Base-by-base conservation (phyloP, 768 basidiomycete genomes). In the Leccinellum albellum region DNA sequence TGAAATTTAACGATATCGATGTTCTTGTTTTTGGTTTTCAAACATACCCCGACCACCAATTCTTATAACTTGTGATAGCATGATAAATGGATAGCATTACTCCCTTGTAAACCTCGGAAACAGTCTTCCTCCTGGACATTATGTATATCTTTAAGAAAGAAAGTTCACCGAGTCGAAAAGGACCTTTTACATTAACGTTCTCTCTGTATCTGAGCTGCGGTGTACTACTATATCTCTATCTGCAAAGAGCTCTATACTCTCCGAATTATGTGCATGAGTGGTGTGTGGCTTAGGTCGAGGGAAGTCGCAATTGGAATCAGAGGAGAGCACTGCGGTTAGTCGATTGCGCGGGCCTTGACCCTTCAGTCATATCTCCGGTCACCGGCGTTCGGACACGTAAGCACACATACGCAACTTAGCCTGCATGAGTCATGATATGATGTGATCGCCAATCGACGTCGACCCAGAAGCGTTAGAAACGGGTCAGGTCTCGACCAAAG, bases 401-500 rank as follows among this genome's bases (percentile, higher is more conserved):
- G 45, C 4, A 24, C 31, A 35, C 21, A 14, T 23, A 6, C 28
- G 4, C 6, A 28, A 31, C 17, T 45, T 46, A 40, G 46, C 33
- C 49, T 54, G 42, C 44, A 33, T 53, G 52, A 20, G 28, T 53
- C 42, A 57, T 20, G 44, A 24, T 17, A 42, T 20, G 40, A 40
- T n/a, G 13, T 26, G 21, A n/a, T 23, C 17, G 13, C 15, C 13
- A 17, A 14, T 37, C 49, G 46, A 51, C 33, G 31, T 61, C 46
- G 47, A 45, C 44, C 44, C 23, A 48, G 14, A 57, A 42, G 24
- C 26, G 46, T 79, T 70, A 89, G 66, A 89, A 88, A 14, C 86
- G 81, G 21, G 82, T 86, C 56, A 89, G 69, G 67, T 90, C 88
- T 26, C 88, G 82, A 7, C 87, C 87, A 69, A 88, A 87, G 48